Base-by-base conservation (phyloP, 768 basidiomycete genomes). In the Auricularia sp. region DNA sequence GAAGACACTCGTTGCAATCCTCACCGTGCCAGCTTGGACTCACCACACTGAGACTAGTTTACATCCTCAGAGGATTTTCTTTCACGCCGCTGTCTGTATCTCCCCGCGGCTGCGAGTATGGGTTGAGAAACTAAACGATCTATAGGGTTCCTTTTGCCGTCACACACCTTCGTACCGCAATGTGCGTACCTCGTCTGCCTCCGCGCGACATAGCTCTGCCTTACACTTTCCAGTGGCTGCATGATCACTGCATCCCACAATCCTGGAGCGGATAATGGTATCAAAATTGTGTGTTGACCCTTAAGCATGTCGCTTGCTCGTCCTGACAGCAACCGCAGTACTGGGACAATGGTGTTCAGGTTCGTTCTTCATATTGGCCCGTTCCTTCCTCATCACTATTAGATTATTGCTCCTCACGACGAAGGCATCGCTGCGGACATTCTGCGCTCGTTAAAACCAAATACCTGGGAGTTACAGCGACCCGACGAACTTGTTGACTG, bases 321-420 rank as follows among this genome's bases (percentile, higher is more conserved):
- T 29, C 29, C 29, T 29, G 58, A 61, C 47, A 36, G 63, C 33
- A 34, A 29, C 29, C 24, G 37, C 11, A 92, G 21, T 93, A 93
- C 69, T 93, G 91, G 91, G 89, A 91, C 73, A 93, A 93, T 70
- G 90, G 83, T 0, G 88, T 92, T 0, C 91, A 93, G 78, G 90
- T 90, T 65, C 44, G 71, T 51, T 54, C 4, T 39, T 34, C n/a
- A 3, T 21, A 24, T 33, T 44, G 33, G 64, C 29, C 62, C 59
- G 63, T 68, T 70, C 65, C 64, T 64, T 29, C 69, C 62, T 62
- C 68, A 61, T 4, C 56, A 7, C 35, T 67, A 65, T 0, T 68
- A 95, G 87, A 95, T 95, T 63, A 92, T 94, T 64, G 81, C 77
- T 5, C 93, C 93, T 0, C 90, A 94, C 70, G 93, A 95, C 73